Conservation (phyloP, 352 stramenopile genomes). For the Pythium inflatum region DNA sequence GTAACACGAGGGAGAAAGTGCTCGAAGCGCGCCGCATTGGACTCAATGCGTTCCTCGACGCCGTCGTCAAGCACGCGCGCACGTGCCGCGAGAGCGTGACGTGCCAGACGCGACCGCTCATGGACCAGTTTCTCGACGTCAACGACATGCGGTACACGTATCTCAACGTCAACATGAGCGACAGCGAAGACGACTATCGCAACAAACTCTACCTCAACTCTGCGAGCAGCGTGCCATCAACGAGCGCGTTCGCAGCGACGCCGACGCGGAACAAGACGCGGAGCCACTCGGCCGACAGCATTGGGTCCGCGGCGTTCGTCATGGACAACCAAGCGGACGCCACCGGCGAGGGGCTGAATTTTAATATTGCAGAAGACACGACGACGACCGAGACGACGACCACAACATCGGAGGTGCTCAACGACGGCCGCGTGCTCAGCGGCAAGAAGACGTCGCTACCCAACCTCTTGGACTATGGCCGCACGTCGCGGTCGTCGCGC, state of each 20-base stretch:
- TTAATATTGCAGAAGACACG: no score
- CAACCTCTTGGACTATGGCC: constrained; percentile 58
- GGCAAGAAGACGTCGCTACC: constrained; percentile 51
- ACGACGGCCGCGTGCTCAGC: constrained; percentile 44
- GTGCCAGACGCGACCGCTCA: constrained; percentile 73
- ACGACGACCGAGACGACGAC: no score
- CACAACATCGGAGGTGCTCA: constrained; percentile 13
- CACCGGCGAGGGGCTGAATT: no score
- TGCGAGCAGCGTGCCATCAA: constrained; percentile 13
- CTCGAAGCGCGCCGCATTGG: constrained; percentile 75
- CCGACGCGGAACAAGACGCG: constrained; percentile 14
- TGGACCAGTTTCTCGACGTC: constrained; percentile 89
- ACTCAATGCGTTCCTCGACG: constrained; percentile 78
- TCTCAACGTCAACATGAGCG: constrained; percentile 82
- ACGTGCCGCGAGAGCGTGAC: constrained; percentile 71
- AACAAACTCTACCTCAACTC: constrained; percentile 46
- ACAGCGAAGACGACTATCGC: constrained; percentile 47
- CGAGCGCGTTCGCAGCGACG: constrained; percentile 28
- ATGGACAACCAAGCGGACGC: neutral
- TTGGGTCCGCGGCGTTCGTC: neutral
- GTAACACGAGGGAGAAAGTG: constrained; percentile 72
- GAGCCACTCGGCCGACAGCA: constrained; percentile 23
- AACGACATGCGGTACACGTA: constrained; percentile 91
- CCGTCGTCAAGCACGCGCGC: constrained; percentile 75
- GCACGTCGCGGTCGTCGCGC: constrained; percentile 37